A percentile compares a stretch with the other conserved stretches of the same genome.
phyloP scores from a whole-genome alignment of 2,329 filamentous ascomycete genomes.

The Paraphaeosphaeria minitans region DNA sequence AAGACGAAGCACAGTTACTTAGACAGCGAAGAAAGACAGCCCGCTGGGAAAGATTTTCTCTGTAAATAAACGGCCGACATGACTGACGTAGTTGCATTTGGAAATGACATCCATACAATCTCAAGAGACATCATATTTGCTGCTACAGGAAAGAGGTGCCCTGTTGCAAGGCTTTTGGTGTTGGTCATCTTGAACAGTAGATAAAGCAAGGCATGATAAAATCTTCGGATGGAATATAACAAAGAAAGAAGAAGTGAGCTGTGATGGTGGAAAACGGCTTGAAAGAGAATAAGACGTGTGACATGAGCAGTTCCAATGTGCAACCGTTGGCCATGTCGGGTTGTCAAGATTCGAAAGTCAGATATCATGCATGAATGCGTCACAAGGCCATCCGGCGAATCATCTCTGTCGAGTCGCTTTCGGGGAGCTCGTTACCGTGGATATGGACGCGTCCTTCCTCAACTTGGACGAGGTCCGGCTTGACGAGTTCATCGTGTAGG shows the following conservation, averaged over 20 bases:
- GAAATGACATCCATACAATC: no score
- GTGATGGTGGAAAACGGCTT: neutral
- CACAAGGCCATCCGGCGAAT: conserved; percentile 40
- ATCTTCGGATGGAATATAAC: neutral
- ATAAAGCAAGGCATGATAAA: neutral
- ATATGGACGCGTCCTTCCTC: conserved; percentile 53
- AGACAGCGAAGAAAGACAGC: no score
- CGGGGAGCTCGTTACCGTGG: conserved; percentile 36
- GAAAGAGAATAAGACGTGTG: neutral
- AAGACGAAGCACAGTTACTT: no score
- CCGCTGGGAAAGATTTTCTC: no score
- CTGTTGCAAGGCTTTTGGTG: no score
- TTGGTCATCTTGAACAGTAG: neutral
- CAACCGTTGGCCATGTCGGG: neutral
- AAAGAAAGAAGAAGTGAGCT: neutral
- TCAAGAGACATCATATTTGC: no score
- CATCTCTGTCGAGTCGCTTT: conserved; percentile 38
- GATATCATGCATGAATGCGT: neutral
- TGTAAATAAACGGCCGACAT: neutral
- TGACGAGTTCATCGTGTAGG: conserved; percentile 50
- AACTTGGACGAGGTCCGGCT: conserved; percentile 58
- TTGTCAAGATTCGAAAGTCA: neutral
- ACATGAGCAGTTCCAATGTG: neutral
- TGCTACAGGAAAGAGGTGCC: no score
- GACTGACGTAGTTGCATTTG: neutral